Evolutionary conservation across 805 yeast genomes (phyloP).

Genomic region (Metschnikowia arizonensis): DNA sequence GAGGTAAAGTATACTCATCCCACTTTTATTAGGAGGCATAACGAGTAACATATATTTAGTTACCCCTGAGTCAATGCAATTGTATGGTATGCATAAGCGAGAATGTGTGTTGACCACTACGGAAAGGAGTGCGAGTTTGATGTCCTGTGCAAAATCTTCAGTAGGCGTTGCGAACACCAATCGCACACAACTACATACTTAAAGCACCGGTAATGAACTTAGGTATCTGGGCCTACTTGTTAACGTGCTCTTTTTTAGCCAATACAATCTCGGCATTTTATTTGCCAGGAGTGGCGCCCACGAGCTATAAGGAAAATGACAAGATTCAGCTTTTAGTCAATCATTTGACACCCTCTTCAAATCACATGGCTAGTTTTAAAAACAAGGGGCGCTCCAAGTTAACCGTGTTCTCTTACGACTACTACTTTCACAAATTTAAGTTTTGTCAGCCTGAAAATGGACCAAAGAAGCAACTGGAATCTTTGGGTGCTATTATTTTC

Average conservation of each 20-base stretch:
- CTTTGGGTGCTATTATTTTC: slow-evolving; percentile 86
- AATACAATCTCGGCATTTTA: slow-evolving; percentile 57
- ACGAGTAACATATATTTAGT: neutral
- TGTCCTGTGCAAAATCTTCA: neutral
- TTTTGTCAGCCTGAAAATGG: slow-evolving; percentile 77
- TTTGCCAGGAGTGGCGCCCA: slow-evolving; percentile 95
- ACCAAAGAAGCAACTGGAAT: slow-evolving; percentile 71
- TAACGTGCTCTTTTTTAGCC: slow-evolving; percentile 16
- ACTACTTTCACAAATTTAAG: slow-evolving; percentile 78
- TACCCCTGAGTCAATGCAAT: neutral
- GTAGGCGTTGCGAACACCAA: neutral
- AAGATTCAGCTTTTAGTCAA: slow-evolving; percentile 76
- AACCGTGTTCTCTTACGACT: slow-evolving; percentile 69
- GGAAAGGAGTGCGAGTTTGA: slow-evolving; percentile 4
- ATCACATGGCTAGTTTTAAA: slow-evolving; percentile 26
- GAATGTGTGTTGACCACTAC: neutral
- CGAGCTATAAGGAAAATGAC: slow-evolving; percentile 74
- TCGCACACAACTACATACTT: neutral
- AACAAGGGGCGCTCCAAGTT: slow-evolving; percentile 42
- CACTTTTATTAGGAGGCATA: neutral
- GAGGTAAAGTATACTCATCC: neutral
- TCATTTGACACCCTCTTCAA: slow-evolving; percentile 78
- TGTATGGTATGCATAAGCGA: neutral
- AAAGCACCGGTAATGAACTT: slow-evolving; percentile 9
- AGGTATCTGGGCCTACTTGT: slow-evolving; percentile 16